Conservation (phyloP, 257 asterid genomes). For the Solanum chiquidenum region DNA sequence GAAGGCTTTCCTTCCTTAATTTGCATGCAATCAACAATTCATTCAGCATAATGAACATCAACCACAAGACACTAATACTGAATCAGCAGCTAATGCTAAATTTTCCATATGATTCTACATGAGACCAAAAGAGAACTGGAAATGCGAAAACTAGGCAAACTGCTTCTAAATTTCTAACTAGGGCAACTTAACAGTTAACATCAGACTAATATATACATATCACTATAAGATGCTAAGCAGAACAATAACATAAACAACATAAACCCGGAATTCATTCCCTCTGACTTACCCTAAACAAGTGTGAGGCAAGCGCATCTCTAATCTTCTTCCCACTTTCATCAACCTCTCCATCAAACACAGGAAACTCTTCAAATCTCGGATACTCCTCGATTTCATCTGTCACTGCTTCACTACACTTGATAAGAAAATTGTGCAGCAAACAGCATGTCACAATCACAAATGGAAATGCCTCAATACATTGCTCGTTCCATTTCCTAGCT, state of each 20-base stretch:
- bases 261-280: constrained; percentile 18
- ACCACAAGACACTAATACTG: neutral
- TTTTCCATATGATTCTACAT: neutral
- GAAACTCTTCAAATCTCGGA: constrained; percentile 21
- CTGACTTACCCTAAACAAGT: constrained; percentile 54
- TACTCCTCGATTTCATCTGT: constrained; percentile 35
- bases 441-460: constrained; percentile 64
- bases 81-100: neutral
- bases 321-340: constrained; percentile 50
- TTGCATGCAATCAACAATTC: neutral
- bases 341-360: constrained; percentile 41
- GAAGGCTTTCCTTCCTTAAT: neutral
- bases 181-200: neutral
- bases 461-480: constrained; percentile 71
- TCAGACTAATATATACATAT: neutral
- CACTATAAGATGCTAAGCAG: neutral
- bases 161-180: neutral
- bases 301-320: constrained; percentile 69
- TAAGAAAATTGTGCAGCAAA: constrained; percentile 86
- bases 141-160: neutral
- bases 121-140: neutral
- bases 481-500: constrained; percentile 59
- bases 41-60: neutral
- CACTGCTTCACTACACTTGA: constrained; percentile 71
- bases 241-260: neutral